Base-by-base conservation (phyloP, 495 filamentous ascomycete species). In the Astrothelium macrocarpum region DNA sequence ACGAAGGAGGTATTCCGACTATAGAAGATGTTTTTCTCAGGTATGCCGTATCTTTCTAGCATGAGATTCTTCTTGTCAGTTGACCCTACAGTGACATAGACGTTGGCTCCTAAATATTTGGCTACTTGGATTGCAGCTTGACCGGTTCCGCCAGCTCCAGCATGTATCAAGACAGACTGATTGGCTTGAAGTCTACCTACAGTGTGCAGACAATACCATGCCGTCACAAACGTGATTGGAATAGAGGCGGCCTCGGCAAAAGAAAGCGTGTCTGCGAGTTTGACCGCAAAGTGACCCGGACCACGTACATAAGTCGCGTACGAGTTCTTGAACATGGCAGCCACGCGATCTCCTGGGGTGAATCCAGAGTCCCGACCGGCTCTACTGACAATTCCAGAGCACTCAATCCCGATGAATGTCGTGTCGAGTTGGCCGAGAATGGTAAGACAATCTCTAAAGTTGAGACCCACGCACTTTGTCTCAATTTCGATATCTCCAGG, bases 101-200 rank as follows among this genome's bases (percentile, higher is more conserved):
- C 70, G 2, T 67, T 66, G 10, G 74, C 72, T 7, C 73, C 74
- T 9, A 75, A 32, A 16, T 66, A 49, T 39, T 73, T 71, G 1
- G 78, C 76, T 1, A 79, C 64, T 45, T 80, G 77, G 39, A 84
- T 76, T 0, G 76, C 77, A 0, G 79, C 75, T 49, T 84, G 75
- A 0, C 82, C 81, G 12, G 79, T 70, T 46, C 77, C 78, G 0
- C 77, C 73, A 16, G 80, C 72, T 11, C 76, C 80, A 0, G 76
- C 73, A 31, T 84, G 82, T 59, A 85, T 84, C 11, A 85, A 68
- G 1, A 85, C 65, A 0, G 69, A 68, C 59, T 82, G 67, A 36
- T 72, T 75, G n/a, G 59, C 65, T 53, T 71, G 26, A 10, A 77
- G 32, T 14, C 70, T 65, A 1, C 68, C 74, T 28, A 78, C 28